phyloP scores from a whole-genome alignment of 768 basidiomycete genomes.

The Rubroboletus pulcherrimus region DNA sequence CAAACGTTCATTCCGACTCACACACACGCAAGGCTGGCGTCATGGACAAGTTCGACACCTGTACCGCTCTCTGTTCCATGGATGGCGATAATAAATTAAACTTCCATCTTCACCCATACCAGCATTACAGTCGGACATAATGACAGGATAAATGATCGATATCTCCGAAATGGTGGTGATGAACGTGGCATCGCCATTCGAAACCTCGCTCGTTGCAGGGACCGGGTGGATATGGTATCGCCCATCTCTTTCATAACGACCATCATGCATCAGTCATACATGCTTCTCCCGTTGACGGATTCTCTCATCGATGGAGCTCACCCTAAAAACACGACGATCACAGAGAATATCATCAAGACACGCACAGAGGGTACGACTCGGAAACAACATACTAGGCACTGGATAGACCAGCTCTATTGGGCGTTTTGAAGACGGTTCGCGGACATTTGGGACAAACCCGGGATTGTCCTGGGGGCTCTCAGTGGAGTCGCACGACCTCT shows the following conservation, averaged over 20 bases:
- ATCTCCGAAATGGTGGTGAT: neutral
- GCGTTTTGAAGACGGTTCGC: constrained; percentile 2
- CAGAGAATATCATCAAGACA: neutral
- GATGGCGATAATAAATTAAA: neutral
- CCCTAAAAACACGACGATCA: constrained; percentile 1
- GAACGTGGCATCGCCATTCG: constrained; percentile 2
- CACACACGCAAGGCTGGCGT: neutral
- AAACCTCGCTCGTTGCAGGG: neutral
- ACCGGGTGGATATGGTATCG: neutral
- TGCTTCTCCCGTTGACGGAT: neutral
- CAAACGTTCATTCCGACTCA: neutral
- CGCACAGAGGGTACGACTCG: neutral
- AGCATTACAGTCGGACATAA: neutral
- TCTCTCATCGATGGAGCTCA: neutral
- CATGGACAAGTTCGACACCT: neutral
- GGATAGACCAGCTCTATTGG: neutral
- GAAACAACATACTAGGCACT: neutral
- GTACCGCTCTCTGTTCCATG: neutral
- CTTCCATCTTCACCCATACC: neutral
- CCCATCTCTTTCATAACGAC: neutral
- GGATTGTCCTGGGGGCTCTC: neutral
- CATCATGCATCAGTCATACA: neutral
- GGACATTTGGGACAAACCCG: neutral
- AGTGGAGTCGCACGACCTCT: neutral
- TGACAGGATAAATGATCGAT: neutral